phyloP scores from a whole-genome alignment of 495 filamentous ascomycete species.

The Aspergillus asperescens region DNA sequence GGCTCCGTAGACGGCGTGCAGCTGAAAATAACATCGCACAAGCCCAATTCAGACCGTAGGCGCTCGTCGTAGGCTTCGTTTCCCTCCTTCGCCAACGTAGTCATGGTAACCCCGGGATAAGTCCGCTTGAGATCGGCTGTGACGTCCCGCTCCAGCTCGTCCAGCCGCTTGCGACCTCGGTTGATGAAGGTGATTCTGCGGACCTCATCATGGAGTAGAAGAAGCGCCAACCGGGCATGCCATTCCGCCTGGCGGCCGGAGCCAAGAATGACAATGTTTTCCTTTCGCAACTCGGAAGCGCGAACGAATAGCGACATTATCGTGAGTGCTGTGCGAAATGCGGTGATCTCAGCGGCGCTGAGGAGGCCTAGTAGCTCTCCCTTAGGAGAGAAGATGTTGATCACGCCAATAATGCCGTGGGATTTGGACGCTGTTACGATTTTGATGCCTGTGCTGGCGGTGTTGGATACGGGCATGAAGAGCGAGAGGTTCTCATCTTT shows the following conservation, averaged over 20 bases:
- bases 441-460: conserved; percentile 54
- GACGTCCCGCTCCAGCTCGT: conserved; percentile 26
- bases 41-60: conserved; percentile 24
- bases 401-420: conserved; percentile 53
- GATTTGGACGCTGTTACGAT: conserved; percentile 49
- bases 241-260: conserved; percentile 87
- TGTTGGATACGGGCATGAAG: conserved; percentile 81
- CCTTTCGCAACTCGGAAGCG: conserved; percentile 40
- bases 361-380: conserved; percentile 73
- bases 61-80: conserved; percentile 23
- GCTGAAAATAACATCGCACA: conserved; percentile 73
- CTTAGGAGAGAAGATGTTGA: conserved; percentile 67
- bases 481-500: conserved; percentile 69
- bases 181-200: conserved; percentile 72
- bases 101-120: conserved; percentile 25
- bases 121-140: conserved; percentile 21
- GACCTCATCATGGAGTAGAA: conserved; percentile 56
- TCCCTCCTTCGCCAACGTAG: conserved; percentile 29
- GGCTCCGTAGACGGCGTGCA: conserved; percentile 58
- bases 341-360: conserved; percentile 80
- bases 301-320: conserved; percentile 69
- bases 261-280: conserved; percentile 75
- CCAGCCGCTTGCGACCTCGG: conserved; percentile 51
- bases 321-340: conserved; percentile 87
- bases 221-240: conserved; percentile 78